Percentiles rank a stretch among this genome's conserved stretches.
Conservation (phyloP, 306 rosid species). For the Trichosanthes truncata region DNA sequence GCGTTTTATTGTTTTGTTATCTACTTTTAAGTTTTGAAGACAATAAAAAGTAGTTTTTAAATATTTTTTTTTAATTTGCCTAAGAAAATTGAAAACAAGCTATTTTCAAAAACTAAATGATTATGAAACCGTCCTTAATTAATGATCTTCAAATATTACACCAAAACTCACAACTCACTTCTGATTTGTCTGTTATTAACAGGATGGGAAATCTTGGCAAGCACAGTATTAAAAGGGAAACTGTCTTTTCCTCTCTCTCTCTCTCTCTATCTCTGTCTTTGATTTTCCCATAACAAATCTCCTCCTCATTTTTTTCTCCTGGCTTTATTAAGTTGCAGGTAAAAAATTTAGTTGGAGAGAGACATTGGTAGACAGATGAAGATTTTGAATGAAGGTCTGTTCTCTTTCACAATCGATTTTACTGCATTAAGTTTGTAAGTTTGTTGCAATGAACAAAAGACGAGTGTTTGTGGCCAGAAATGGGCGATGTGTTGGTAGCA, state of each 20-base stretch:
- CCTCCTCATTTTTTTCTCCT: neutral
- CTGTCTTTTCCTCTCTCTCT: neutral
- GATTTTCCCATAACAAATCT: neutral
- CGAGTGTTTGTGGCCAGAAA: neutral
- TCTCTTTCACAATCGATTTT: neutral
- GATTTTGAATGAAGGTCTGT: neutral
- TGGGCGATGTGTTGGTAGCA: neutral
- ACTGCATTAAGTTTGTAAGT: neutral
- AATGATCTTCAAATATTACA: neutral
- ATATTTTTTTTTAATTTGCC: no score
- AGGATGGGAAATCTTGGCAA: conserved; percentile 12
- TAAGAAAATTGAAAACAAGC: no score
- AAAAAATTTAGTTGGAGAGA: neutral
- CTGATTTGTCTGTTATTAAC: neutral
- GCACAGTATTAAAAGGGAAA: conserved; percentile 11
- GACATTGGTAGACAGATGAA: neutral
- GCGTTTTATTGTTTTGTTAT: neutral
- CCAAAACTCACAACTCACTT: neutral
- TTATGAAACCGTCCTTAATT: neutral
- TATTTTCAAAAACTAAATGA: neutral
- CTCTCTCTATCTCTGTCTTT: neutral
- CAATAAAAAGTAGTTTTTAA: no score
- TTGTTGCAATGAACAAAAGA: neutral
- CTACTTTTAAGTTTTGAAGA: neutral
- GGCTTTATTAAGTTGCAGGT: conserved; percentile 3